Percentiles rank a stretch among this genome's conserved stretches.
phyloP scores from a whole-genome alignment of 2,329 filamentous ascomycete genomes.

The Aaosphaeria pasadenensis region DNA sequence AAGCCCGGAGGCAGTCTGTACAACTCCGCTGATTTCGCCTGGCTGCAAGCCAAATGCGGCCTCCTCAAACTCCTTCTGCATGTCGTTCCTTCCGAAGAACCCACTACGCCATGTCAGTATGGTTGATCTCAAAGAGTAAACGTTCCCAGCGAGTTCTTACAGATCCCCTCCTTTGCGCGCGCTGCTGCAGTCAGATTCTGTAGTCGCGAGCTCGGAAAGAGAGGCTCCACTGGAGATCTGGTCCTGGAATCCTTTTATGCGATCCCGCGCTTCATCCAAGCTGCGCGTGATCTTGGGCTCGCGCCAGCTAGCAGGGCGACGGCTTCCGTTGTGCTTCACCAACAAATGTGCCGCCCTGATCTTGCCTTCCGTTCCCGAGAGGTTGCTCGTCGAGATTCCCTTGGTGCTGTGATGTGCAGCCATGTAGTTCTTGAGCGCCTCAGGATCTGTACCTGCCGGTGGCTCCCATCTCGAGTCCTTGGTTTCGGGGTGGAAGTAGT shows the following conservation, averaged over 20 bases:
- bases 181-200: conserved; percentile 93
- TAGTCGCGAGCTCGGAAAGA: conserved; percentile 80
- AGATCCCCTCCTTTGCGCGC: conserved; percentile 91
- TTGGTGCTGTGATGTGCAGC: conserved; percentile 73
- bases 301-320: conserved; percentile 89
- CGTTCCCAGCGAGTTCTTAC: conserved; percentile 44
- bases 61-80: conserved; percentile 99
- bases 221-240: conserved; percentile 68
- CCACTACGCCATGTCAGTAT: conserved; percentile 51
- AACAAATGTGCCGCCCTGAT: conserved; percentile 91
- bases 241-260: conserved; percentile 71
- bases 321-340: conserved; percentile 87
- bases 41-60: conserved; percentile 87
- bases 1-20: conserved; percentile 89
- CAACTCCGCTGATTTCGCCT: conserved; percentile 80
- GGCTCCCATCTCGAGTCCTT: conserved; percentile 96
- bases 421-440: conserved; percentile 94
- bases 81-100: conserved; percentile 90
- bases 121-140: not conserved
- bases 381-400: conserved; percentile 41
- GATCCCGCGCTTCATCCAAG: conserved; percentile 80
- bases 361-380: conserved; percentile 56
- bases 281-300: conserved; percentile 83
- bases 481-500: conserved; percentile 90
- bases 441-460: conserved; percentile 80